Base-by-base conservation (phyloP, 78 protist species). In the Polysphondylium violaceum region DNA sequence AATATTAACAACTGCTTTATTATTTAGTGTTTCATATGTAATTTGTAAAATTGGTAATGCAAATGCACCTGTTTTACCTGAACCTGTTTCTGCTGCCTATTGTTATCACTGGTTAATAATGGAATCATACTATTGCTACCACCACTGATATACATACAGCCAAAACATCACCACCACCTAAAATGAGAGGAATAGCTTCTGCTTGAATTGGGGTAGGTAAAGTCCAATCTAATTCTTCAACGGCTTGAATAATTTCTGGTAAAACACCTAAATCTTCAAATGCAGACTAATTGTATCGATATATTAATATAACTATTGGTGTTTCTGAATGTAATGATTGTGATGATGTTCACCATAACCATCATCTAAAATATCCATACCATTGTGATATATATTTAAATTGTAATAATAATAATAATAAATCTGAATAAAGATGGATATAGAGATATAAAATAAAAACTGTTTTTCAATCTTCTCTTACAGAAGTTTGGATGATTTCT, bases 81-180 rank as follows among this genome's bases (percentile, higher is more conserved):
- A 74, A 2, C 97, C 97, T 12, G 97, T 95, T 61, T 92, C 96
- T 25, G 97, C 97, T 19, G 97, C 97, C 87, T n/a, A n/a, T 53
- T 23, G 2, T 23, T 31, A 6, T 11, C 29, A 31, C 8, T 23
- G 7, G 25, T 27, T 12, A 53, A 16, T 40, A 16, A 85, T 8
- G 9, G 38, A 43, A 7, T 12, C 31, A n/a, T 14, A 64, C 14
- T 23, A 72, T 64, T 16, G 11, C 7, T 3, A 2, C 58, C 21
- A 65, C 1, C 58, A 73, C 64, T 74, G 43, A n/a, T n/a, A n/a
- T n/a, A n/a, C n/a, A n/a, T n/a, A n/a, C 35, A 1, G 96, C 98
- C 25, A 97, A 93, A 16, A 97, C 14, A 59, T 97, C 98, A 38
- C 97, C 79, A 9, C 98, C 98, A 23, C 73, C 38, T 68, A 97